Conservation (phyloP, 2,329 filamentous ascomycete species). For the Pseudogymnoascus sp. region DNA sequence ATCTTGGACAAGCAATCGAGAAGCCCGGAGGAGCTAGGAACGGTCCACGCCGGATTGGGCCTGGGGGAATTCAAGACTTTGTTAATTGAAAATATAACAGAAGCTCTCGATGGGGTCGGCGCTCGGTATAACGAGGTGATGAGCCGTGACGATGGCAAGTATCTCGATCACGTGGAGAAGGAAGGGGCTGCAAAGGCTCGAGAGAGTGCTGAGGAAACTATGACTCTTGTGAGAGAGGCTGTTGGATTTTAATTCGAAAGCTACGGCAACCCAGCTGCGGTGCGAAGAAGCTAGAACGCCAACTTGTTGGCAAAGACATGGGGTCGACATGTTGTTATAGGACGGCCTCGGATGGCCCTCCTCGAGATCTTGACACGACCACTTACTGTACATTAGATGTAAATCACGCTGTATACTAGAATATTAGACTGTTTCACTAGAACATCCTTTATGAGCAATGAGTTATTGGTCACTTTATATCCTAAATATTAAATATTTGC, state of each 20-base stretch:
- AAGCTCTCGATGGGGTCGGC: slow-evolving; percentile 46
- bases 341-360: background rate
- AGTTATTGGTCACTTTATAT: background rate
- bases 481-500: background rate
- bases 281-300: background rate
- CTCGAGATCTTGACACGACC: background rate
- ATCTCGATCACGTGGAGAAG: slow-evolving; percentile 50
- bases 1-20: slow-evolving; percentile 49
- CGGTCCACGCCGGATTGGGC: slow-evolving; percentile 34
- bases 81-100: slow-evolving; percentile 51
- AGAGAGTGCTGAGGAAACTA: slow-evolving; percentile 47
- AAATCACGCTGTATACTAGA: background rate
- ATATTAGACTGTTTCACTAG: background rate
- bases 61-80: slow-evolving; percentile 56
- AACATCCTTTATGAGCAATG: background rate
- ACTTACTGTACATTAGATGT: slow-evolving; percentile 3
- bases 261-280: background rate
- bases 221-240: slow-evolving; percentile 37
- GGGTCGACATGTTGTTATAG: background rate
- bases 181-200: slow-evolving; percentile 55
- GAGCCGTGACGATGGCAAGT: slow-evolving; percentile 38
- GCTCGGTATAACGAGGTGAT: slow-evolving; percentile 49
- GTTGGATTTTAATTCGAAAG: slow-evolving; percentile 30
- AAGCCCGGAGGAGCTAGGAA: slow-evolving; percentile 35
- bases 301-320: background rate